Percentiles rank a stretch among this genome's conserved stretches.
Evolutionary conservation across 805 yeast genomes (phyloP).

Genomic region (Yarrowia yakushimensis): DNA sequence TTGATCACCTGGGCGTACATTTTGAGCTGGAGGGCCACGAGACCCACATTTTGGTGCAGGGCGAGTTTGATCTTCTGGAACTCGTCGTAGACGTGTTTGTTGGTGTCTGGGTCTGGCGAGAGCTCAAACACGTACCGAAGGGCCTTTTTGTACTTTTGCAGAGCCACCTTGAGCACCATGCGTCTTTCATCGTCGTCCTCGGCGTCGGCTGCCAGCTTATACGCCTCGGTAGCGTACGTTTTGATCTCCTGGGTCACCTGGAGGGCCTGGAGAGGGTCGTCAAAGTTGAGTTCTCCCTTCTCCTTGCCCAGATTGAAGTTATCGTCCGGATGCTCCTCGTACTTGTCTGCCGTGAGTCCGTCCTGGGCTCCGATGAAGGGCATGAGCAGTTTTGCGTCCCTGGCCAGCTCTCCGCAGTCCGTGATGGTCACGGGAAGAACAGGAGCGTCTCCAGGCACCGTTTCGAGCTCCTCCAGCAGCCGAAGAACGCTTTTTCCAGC

Average conservation of each 20-base stretch:
- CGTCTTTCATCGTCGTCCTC: neutral
- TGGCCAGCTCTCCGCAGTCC: conserved; percentile 62
- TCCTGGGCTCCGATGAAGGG: conserved; percentile 20
- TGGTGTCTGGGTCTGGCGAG: conserved; percentile 52
- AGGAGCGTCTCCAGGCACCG: conserved; percentile 71
- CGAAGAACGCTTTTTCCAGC: conserved; percentile 76
- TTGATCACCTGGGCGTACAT: conserved; percentile 52
- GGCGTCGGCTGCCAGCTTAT: neutral
- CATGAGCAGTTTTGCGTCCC: conserved; percentile 1
- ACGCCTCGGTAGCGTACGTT: conserved; percentile 6
- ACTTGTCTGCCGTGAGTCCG: neutral
- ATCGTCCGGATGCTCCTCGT: conserved; percentile 23
- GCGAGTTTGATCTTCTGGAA: conserved; percentile 56
- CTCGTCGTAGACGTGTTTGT: conserved; percentile 49
- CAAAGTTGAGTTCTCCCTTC: conserved; percentile 7
- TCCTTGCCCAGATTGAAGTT: conserved; percentile 23
- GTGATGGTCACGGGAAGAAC: conserved; percentile 58
- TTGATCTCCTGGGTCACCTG: conserved; percentile 1
- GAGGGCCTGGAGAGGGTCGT: neutral
- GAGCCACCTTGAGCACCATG: conserved; percentile 41
- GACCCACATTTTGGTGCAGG: conserved; percentile 66
- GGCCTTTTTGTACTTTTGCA: conserved; percentile 70
- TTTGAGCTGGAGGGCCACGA: conserved; percentile 64
- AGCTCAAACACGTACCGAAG: conserved; percentile 64
- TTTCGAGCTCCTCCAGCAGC: conserved; percentile 69